Base-by-base conservation (phyloP, 352 stramenopile genomes). In the Phytophthora pistaciae region DNA sequence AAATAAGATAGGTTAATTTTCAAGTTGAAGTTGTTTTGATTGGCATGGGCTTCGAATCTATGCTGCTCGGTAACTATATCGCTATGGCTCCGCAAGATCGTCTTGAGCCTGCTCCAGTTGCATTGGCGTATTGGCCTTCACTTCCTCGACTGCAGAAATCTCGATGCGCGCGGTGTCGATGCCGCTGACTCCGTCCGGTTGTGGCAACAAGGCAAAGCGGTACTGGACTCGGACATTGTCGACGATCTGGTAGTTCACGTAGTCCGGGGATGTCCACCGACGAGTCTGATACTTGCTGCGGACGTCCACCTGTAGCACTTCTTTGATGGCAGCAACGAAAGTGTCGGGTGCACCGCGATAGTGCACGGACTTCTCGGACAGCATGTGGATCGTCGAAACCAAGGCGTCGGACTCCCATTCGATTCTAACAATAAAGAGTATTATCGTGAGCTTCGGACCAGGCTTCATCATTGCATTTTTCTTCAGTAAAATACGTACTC, bases 281-380 rank as follows among this genome's bases (percentile, higher is more conserved):
- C 77, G 77, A 14, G 86, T 95, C 40, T 91, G 85, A 46, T 91
- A 79, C 68, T 91, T 92, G 71, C 87, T 95, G 29, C 87, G 87
- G 21, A 95, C 84, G 33, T 95, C 87, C 16, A 88, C 85, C 61
- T 79, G 77, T 57, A 95, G 62, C 8, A 95, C 83, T 54, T 95
- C 66, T 62, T 92, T 73, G 50, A 95, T 87, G 9, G 85, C 80
- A 31, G 63, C 56, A 5, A 80, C 64, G 48, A 93, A 85, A 0
- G 44, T 54, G 1, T 68, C 58, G 10, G 76, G 54, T 20, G 71
- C 58, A 18, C 67, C 57, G 18, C 64, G 72, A 53, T 88, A 95
- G 40, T 91, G 79, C 0, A 46, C 68, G 8, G 87, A 92, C 3
- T 64, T 77, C 38, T 57, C 11, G 0, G 87, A 82, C 1, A 92